Evolutionary conservation across 2,329 filamentous ascomycete genomes (phyloP).

Genomic region (Fusarium sp.): DNA sequence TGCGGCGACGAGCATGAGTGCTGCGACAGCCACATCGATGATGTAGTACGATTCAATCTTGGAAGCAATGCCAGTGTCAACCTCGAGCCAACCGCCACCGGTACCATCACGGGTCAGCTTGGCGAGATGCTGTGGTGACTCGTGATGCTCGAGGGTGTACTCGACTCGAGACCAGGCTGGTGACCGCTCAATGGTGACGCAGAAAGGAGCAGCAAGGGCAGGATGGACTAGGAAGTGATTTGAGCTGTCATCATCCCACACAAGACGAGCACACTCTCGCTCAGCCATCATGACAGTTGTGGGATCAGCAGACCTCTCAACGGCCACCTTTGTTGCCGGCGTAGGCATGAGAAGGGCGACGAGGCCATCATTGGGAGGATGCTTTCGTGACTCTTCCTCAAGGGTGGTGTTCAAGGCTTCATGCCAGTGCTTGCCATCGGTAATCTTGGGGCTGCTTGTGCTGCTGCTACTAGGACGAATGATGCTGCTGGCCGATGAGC

Average conservation of each 20-base stretch:
- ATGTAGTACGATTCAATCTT: conserved; percentile 72
- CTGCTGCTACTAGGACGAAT: conserved; percentile 45
- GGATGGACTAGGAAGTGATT: conserved; percentile 74
- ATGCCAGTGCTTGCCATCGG: conserved; percentile 64
- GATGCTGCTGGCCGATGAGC: conserved; percentile 43
- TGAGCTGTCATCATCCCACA: conserved; percentile 74
- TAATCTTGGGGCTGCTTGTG: conserved; percentile 42
- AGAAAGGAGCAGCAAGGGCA: conserved; percentile 72
- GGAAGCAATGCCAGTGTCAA: conserved; percentile 70
- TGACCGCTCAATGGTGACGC: conserved; percentile 68
- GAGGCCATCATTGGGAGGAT: conserved; percentile 70
- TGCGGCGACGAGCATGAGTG: conserved; percentile 69
- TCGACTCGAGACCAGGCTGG: conserved; percentile 71
- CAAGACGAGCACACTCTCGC: conserved; percentile 75
- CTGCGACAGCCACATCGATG: conserved; percentile 71
- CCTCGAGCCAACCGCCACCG: conserved; percentile 69
- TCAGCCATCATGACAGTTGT: conserved; percentile 72
- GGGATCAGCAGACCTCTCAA: conserved; percentile 69
- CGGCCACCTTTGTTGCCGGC: conserved; percentile 71
- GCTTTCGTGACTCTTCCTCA: conserved; percentile 64
- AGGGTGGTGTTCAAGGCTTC: conserved; percentile 69
- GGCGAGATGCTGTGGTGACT: conserved; percentile 70
- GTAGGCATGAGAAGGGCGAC: conserved; percentile 77
- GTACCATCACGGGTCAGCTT: conserved; percentile 70
- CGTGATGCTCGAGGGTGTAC: conserved; percentile 74